Base-by-base conservation (phyloP, 176 grass and related monocot genomes). In the Dendrocalamus sinicus region DNA sequence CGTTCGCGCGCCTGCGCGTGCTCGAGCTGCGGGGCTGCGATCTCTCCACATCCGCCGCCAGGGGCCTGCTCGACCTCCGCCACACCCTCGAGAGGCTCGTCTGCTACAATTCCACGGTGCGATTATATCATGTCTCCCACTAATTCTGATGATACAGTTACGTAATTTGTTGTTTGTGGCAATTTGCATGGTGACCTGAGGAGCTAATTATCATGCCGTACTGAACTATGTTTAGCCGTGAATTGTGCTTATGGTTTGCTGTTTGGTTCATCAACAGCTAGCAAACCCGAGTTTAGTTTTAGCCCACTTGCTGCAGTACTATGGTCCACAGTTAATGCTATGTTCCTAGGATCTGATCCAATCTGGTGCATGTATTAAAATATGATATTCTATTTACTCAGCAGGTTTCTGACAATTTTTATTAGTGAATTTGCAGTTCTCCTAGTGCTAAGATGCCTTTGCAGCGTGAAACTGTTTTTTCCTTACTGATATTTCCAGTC, bases 61-160 rank as follows among this genome's bases (percentile, higher is more conserved):
- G 88, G 85, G 96, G 96, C 0, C 51, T 99, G 71, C 90, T 96
- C 73, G 96, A 91, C 37, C 96, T 99, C 62, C 90, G 93, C 7
- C 86, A 94, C 89, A 92, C 93, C 54, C 91, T 99, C 45, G 93
- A 99, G 86, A 94, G 76, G 60, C 78, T 99, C 48, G 58, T 94
- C 71, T 96, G 96, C 64, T 89, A 91, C 81, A 90, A 96, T 88
- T 99, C 93, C 45, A 99, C 92, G 81, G 96, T 99, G 83, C 88
- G 83, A 35, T 78, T 30, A 71, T 61, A 20, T 11, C 20, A 45
- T 17, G 16, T 37, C n/a, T 32, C 35, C 60, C 53, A 64, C 8
- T 85, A 78, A 70, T 59, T 70, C 23, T 69, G 62, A 44, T 75
- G 32, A 12, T 24, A 65, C 59, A 54, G 16, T 16, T 37, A 23